Conservation (phyloP, 768 basidiomycete genomes). For the Hygrocybe coccinea region DNA sequence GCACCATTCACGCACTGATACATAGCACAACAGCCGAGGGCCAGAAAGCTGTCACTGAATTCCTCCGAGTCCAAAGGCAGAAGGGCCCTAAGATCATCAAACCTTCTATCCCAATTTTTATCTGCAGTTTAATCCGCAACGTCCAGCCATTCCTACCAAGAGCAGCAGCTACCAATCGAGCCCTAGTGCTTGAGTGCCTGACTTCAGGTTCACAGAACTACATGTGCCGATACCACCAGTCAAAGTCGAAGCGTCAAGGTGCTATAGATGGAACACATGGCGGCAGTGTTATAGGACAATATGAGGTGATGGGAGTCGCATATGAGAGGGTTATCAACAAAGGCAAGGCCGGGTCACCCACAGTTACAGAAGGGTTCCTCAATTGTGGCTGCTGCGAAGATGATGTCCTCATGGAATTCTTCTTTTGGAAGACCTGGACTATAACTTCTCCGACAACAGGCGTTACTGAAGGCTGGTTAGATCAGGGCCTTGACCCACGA, state of each 20-base stretch:
- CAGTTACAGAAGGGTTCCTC: neutral
- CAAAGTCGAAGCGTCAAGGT: neutral
- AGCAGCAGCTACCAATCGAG: neutral
- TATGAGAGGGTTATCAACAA: neutral
- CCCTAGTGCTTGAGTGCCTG: neutral
- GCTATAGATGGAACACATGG: neutral
- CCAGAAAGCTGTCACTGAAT: neutral
- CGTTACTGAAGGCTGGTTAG: neutral
- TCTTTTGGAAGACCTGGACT: slow-evolving; percentile 7
- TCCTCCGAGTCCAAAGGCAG: neutral
- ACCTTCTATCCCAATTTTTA: neutral
- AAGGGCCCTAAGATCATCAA: neutral
- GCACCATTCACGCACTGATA: neutral
- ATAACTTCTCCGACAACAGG: neutral
- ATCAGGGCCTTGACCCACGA: neutral
- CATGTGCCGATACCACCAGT: slow-evolving; percentile 1
- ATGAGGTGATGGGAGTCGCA: neutral
- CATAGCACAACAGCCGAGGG: neutral
- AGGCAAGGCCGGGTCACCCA: no score
- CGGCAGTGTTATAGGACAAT: neutral
- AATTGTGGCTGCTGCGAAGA: slow-evolving; percentile 3
- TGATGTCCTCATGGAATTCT: slow-evolving; percentile 1
- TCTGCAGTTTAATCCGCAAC: neutral
- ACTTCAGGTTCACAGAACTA: neutral
- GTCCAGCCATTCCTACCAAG: neutral